phyloP scores from a whole-genome alignment of 202 grass and related monocot species.

The Bolboschoenoplectus hybrid region DNA sequence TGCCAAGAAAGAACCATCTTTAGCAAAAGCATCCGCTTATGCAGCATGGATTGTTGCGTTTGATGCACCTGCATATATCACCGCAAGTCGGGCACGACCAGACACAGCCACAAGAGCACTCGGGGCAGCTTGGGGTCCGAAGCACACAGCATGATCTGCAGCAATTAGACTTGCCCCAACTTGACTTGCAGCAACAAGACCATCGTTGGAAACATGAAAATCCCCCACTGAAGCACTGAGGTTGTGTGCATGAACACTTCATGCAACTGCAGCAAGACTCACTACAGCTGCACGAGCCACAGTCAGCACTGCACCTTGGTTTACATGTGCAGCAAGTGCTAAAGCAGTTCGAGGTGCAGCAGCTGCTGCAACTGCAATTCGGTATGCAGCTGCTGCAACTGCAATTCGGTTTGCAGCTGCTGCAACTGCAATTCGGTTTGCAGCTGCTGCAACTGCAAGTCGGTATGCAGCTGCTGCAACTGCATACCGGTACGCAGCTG shows the following conservation, averaged over 20 bases:
- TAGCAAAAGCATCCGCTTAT: constrained; percentile 69
- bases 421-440: constrained; percentile 29
- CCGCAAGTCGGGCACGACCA: constrained; percentile 74
- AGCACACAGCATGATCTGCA: constrained; percentile 46
- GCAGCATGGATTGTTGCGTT: constrained; percentile 68
- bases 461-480: constrained; percentile 32
- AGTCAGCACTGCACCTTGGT: constrained; percentile 41
- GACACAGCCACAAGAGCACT: constrained; percentile 73
- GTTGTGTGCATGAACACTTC: constrained; percentile 45
- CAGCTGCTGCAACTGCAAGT: constrained; percentile 29
- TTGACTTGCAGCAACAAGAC: constrained; percentile 25
- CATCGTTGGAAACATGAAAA: constrained; percentile 36
- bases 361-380: background rate
- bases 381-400: background rate
- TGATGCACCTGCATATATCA: constrained; percentile 60
- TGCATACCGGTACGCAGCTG: background rate
- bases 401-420: constrained; percentile 29
- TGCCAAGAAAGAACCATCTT: constrained; percentile 29
- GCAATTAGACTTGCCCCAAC: constrained; percentile 33
- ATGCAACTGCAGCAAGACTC: constrained; percentile 47
- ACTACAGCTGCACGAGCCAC: constrained; percentile 39
- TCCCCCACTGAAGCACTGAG: constrained; percentile 33
- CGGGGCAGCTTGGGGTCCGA: constrained; percentile 56
- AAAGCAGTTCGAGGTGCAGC: constrained; percentile 35
- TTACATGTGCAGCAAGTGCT: constrained; percentile 45